These are phyloP conservation scores for Calamus simplicifolius DNA, from an alignment of 176 grass and related monocot genomes.

Conservation along the genomic window DNA sequence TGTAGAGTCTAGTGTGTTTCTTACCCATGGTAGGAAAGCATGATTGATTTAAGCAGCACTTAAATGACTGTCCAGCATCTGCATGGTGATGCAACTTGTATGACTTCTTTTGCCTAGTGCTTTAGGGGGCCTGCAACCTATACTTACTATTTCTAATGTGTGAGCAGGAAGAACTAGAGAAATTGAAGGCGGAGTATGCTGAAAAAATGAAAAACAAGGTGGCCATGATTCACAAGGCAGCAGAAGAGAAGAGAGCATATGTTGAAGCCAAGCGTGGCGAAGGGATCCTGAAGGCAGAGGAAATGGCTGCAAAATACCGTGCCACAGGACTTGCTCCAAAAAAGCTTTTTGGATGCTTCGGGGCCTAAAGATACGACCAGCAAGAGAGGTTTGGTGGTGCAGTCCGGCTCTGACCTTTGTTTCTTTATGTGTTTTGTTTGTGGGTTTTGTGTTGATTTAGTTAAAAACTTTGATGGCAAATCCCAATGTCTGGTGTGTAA, in stretches of 20 bases:
- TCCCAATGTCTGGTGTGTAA: slow-evolving; percentile 41
- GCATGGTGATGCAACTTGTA: too few species aligned
- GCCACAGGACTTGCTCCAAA: slow-evolving; percentile 70
- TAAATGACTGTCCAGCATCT: too few species aligned
- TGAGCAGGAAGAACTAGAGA: slow-evolving; percentile 80
- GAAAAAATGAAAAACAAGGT: slow-evolving; percentile 94
- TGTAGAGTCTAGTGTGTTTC: too few species aligned
- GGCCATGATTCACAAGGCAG: slow-evolving; percentile 66
- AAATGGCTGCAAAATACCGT: slow-evolving; percentile 69
- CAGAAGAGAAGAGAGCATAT: slow-evolving; percentile 82
- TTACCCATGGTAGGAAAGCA: too few species aligned
- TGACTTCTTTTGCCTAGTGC: too few species aligned
- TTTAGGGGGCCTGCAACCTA: background rate
- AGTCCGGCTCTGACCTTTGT: slow-evolving; percentile 14
- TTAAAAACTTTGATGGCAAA: slow-evolving; percentile 14
- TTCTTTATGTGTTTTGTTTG: slow-evolving; percentile 3
- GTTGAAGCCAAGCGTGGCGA: slow-evolving; percentile 57
- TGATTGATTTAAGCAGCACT: too few species aligned
- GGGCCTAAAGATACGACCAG: slow-evolving; percentile 26
- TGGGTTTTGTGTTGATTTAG: slow-evolving; percentile 11
- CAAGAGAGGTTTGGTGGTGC: background rate
- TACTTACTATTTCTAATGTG: background rate
- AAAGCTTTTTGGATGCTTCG: slow-evolving; percentile 84
- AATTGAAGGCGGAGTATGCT: slow-evolving; percentile 83
- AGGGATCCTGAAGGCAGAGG: slow-evolving; percentile 81